A percentile compares a stretch with the other conserved stretches of the same genome.
These are phyloP conservation scores for Globisporangium carolinianum DNA, from an alignment of 352 stramenopile genomes.

Conservation along the genomic window DNA sequence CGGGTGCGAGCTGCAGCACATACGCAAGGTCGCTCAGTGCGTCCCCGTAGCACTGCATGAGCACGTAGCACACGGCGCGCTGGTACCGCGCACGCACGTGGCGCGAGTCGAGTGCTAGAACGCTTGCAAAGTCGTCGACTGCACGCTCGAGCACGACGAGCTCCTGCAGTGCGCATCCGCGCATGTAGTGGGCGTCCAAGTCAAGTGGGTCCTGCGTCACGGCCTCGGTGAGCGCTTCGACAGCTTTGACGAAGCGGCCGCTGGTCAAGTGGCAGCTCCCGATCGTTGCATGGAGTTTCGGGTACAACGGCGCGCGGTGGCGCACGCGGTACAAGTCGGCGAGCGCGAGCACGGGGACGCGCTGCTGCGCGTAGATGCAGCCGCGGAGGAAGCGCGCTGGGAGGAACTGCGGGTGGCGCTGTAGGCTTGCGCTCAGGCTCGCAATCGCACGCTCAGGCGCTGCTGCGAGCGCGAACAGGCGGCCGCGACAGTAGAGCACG, in stretches of 20 bases:
- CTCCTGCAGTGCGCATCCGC: constrained; percentile 44
- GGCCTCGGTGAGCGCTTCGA: constrained; percentile 40
- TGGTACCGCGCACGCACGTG: constrained; percentile 32
- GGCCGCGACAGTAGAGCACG: constrained; percentile 33
- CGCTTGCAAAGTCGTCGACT: constrained; percentile 30
- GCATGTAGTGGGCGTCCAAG: constrained; percentile 32
- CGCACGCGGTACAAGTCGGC: constrained; percentile 47
- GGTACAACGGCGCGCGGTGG: constrained; percentile 35
- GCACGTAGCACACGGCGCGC: constrained; percentile 26
- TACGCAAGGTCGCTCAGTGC: constrained; percentile 22
- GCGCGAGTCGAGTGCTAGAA: constrained; percentile 13
- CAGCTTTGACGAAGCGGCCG: constrained; percentile 28
- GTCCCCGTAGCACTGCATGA: constrained; percentile 24
- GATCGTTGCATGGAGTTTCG: constrained; percentile 39
- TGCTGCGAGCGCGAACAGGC: constrained; percentile 31
- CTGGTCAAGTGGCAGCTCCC: constrained; percentile 45
- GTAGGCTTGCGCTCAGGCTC: constrained; percentile 27
- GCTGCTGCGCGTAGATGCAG: constrained; percentile 44
- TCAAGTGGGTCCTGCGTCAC: constrained; percentile 18
- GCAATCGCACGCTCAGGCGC: constrained; percentile 22
- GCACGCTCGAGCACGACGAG: constrained; percentile 34
- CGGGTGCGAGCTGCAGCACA: constrained; percentile 21
- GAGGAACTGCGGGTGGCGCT: constrained; percentile 31
- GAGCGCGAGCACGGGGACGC: constrained; percentile 38
- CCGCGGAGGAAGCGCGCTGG: constrained; percentile 47